Base-by-base conservation (phyloP, 73 alveolate genomes). In the Effrenium voratum region DNA sequence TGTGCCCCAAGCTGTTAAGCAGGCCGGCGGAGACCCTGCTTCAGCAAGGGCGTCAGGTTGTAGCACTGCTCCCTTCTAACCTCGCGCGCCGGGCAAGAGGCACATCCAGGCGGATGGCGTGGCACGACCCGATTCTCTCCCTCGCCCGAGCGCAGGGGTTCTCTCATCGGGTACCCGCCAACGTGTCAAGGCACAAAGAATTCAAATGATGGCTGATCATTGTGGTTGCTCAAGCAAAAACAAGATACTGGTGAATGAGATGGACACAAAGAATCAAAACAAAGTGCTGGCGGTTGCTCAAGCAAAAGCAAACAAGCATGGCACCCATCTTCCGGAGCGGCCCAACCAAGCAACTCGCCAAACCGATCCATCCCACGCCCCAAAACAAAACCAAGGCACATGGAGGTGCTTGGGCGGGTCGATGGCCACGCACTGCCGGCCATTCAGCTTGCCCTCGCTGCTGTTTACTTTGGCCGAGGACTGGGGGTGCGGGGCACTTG, bases 341-440 rank as follows among this genome's bases (percentile, higher is more conserved):
- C 63, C 63, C 63, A 12, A 12, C 63, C 19, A 8, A 8, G 19
- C 63, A 52, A 8, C 8, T 19, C 19, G 26, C 63, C 19, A 8
- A 8, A 8, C 63, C 63, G 19, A 8, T 12, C 19, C 63, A 12
- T 52, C 26, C 19, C 26, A 12, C 76, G 76, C 38, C 76, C 5
- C 5, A 34, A 12, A 34, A 28, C 22, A 12, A 8, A 12, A 47
- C n/a, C 70, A 45, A 19, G 97, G 45, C 41, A 79, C 98, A 44
- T 92, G 98, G 49, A 92, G 66, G 82, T 92, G 98, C 98, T 92
- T 92, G 82, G 98, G 98, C 79, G 98, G 98, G 91, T 92, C 98
- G 98, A 92, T 92, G 81, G 98, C 91, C 92, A 92, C 98, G 85
- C 98, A 92, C 46, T 92, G 98, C 36, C 98, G 76, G 45, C 98